These are phyloP conservation scores for Flaveria ramosissima DNA, from an alignment of 129 eudicot genomes.

Conservation along the genomic window DNA sequence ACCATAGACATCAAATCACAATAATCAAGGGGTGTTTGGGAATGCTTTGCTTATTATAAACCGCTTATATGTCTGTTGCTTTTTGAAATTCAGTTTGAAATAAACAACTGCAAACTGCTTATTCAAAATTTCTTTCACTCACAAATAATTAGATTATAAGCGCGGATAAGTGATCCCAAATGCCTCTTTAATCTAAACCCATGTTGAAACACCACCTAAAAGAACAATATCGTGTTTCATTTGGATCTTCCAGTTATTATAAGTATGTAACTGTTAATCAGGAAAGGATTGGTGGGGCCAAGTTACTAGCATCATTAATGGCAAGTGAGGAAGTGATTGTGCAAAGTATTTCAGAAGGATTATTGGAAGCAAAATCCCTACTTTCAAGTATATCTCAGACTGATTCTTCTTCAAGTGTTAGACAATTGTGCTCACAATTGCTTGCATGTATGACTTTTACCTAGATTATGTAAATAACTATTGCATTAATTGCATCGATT, in stretches of 20 bases:
- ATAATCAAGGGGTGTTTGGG: conserved; percentile 3
- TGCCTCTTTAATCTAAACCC: background rate
- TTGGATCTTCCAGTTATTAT: conserved; percentile 1
- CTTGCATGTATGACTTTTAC: conserved; percentile 62
- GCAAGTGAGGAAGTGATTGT: conserved; percentile 68
- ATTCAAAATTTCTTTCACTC: background rate
- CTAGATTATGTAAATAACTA: background rate
- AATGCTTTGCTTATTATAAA: background rate
- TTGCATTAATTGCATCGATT: background rate
- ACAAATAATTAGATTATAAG: background rate
- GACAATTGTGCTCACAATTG: conserved; percentile 62
- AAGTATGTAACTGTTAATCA: conserved; percentile 23
- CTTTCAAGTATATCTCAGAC: conserved; percentile 49
- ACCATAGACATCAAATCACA: background rate
- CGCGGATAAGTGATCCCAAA: background rate
- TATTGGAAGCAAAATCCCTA: conserved; percentile 58
- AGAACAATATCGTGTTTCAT: background rate
- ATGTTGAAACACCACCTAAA: background rate
- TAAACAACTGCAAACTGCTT: background rate
- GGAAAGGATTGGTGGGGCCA: conserved; percentile 84
- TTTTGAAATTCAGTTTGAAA: background rate
- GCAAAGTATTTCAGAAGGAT: conserved; percentile 54
- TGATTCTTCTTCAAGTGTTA: conserved; percentile 60
- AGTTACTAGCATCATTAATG: conserved; percentile 71
- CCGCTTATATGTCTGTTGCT: background rate